Conservation (phyloP, 177 flowering plant genomes). For the Vitis hybrid region DNA sequence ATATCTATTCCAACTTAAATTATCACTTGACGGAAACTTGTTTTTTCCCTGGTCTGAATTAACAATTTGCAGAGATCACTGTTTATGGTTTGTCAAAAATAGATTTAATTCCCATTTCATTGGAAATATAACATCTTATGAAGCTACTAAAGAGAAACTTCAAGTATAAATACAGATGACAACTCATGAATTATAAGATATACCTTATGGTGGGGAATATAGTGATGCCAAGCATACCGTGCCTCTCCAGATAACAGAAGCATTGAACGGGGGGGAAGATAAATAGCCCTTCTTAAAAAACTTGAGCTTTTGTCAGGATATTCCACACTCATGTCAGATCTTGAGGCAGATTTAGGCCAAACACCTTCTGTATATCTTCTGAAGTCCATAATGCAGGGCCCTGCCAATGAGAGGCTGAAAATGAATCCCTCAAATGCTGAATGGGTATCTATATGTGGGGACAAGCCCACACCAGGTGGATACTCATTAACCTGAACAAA, state of each 20-base stretch:
- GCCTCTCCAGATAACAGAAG: conserved; percentile 87
- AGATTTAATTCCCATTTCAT: background rate
- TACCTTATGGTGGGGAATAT: conserved; percentile 97
- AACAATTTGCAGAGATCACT: no score
- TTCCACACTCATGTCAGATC: conserved; percentile 25
- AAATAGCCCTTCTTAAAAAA: conserved; percentile 56
- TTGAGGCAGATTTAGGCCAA: conserved; percentile 34
- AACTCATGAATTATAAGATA: background rate
- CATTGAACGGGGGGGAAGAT: conserved; percentile 92
- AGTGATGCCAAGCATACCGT: conserved; percentile 98
- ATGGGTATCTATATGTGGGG: conserved; percentile 97
- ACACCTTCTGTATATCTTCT: conserved; percentile 69
- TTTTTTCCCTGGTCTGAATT: no score
- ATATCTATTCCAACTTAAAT: no score
- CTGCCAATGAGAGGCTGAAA: conserved; percentile 93
- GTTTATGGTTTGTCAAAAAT: no score
- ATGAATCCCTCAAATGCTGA: conserved; percentile 91
- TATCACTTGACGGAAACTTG: no score
- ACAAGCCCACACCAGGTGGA: conserved; percentile 87
- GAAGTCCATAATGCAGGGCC: conserved; percentile 97
- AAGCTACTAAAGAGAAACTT: background rate
- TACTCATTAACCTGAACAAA: conserved; percentile 87
- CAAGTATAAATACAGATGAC: background rate
- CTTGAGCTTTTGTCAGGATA: conserved; percentile 29
- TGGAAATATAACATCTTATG: background rate